A percentile compares a stretch with the other conserved stretches of the same genome.
These are phyloP conservation scores for Claviceps fusiformis DNA, from an alignment of 2,329 filamentous ascomycete species.

Conservation along the genomic window DNA sequence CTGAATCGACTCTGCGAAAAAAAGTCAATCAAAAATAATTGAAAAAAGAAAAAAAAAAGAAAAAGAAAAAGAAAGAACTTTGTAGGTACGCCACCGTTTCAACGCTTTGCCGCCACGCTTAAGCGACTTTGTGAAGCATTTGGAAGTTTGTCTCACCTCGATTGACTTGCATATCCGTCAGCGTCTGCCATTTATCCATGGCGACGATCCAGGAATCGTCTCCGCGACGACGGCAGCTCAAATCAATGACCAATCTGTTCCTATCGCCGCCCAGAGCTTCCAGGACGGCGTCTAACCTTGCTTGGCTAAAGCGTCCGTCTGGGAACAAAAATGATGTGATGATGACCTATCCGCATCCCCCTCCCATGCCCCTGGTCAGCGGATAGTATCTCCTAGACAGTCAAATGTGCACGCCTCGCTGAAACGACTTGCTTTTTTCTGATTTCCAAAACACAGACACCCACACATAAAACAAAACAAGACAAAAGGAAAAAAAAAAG, in stretches of 20 bases:
- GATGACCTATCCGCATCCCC: conserved; percentile 58
- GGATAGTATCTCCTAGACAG: neutral
- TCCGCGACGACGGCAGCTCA: conserved; percentile 71
- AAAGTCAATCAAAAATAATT: neutral
- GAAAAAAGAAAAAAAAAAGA: neutral
- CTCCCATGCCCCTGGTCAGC: neutral
- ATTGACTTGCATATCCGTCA: conserved; percentile 91
- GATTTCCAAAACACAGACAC: neutral
- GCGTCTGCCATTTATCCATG: conserved; percentile 98
- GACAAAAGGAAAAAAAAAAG: neutral
- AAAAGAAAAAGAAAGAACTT: neutral
- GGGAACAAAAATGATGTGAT: conserved; percentile 94
- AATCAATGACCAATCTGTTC: conserved; percentile 78
- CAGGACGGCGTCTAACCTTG: conserved; percentile 62
- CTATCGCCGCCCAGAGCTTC: conserved; percentile 59
- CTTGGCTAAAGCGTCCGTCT: conserved; percentile 64
- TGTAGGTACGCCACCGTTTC: neutral
- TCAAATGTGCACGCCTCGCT: neutral
- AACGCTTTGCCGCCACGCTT: neutral
- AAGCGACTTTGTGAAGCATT: neutral
- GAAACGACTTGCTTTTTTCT: neutral
- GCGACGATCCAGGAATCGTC: conserved; percentile 80
- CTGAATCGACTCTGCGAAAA: conserved; percentile 57
- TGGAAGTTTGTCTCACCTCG: conserved; percentile 43
- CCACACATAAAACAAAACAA: neutral